Percentiles rank a stretch among this genome's conserved stretches.
These are phyloP conservation scores for Pyrenula aspistea DNA, from an alignment of 495 filamentous ascomycete species.

Conservation along the genomic window DNA sequence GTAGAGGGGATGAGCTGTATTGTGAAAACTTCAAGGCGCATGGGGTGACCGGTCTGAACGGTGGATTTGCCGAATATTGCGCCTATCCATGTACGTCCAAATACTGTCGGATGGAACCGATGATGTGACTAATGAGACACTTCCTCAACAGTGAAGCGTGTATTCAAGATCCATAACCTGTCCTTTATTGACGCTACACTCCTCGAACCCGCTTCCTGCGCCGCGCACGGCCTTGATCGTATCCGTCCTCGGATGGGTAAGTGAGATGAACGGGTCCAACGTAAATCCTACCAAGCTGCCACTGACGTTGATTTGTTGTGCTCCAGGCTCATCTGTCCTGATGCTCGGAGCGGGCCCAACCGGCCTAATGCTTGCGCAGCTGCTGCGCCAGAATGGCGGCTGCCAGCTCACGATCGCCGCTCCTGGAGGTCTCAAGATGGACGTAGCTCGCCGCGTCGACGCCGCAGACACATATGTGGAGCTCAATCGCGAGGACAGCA, in stretches of 20 bases:
- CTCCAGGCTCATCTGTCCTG: constrained; percentile 5
- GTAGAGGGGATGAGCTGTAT: constrained; percentile 52
- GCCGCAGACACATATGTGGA: constrained; percentile 53
- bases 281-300: too few relatives aligned
- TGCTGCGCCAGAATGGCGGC: constrained; percentile 51
- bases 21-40: constrained; percentile 61
- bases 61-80: constrained; percentile 62
- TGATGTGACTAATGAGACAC: constrained; percentile 5
- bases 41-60: constrained; percentile 51
- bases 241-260: constrained; percentile 58
- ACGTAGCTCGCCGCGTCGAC: constrained; percentile 54
- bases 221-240: constrained; percentile 59
- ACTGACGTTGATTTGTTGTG: constrained; percentile 1
- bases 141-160: constrained; percentile 42
- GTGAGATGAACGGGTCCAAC: too few relatives aligned
- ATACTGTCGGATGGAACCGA: background rate
- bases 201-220: constrained; percentile 61
- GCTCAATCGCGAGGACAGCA: constrained; percentile 42
- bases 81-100: constrained; percentile 23
- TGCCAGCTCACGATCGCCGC: constrained; percentile 55
- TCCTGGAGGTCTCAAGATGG: constrained; percentile 55
- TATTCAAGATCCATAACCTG: constrained; percentile 61
- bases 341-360: constrained; percentile 46
- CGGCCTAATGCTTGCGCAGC: constrained; percentile 44
- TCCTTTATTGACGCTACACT: constrained; percentile 61